Evolutionary conservation across 2,329 filamentous ascomycete genomes (phyloP), one percentile per base, ranked within the genome.

Genomic region (Nemania sp.): DNA sequence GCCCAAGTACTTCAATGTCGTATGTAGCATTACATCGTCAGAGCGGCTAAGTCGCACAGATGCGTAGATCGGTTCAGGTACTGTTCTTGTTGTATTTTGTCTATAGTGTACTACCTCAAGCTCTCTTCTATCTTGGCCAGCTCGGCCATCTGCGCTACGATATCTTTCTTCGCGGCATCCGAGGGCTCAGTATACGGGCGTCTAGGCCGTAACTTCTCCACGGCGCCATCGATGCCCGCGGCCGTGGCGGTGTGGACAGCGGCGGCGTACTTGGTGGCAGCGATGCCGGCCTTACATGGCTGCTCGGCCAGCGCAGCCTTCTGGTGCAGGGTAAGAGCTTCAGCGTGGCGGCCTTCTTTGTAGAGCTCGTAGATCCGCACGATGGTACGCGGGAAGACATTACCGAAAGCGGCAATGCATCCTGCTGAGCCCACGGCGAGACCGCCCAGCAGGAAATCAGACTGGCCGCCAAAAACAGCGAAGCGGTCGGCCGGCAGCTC

Each of bases 391-490:
- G 83, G 83, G 61, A 81, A 84, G 2, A 86, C 72, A 59, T 88
- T 87, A 22, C 77, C 84, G 57, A 86, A 80, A 3, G 82, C 84
- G 0, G 83, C 81, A 44, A 88, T 82, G 59, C 78, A 82, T 8
- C 85, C 84, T 2, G 78, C 76, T 24, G 78, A 80, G 14, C 84
- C 84, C 6, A 80, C 78, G 1, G 77, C 76, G 28, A 88, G 68
- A 0, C 80, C 82, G 2, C 81, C 82, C 43, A 88, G 73, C 20
- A 91, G 70, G 68, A 89, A 91, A 64, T 91, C 88, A 2, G 82
- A 83, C 72, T 91, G 87, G 0, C 89, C 89, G 1, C 86, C 87
- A 63, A 83, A 90, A 0, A 84, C 81, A 1, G 86, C 81, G 65
- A 91, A 91, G 9, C 77, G 69, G 2, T 80, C 75, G 0, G 78